Base-by-base conservation (phyloP, 768 basidiomycete genomes). In the Cystofilobasidium capitatum region DNA sequence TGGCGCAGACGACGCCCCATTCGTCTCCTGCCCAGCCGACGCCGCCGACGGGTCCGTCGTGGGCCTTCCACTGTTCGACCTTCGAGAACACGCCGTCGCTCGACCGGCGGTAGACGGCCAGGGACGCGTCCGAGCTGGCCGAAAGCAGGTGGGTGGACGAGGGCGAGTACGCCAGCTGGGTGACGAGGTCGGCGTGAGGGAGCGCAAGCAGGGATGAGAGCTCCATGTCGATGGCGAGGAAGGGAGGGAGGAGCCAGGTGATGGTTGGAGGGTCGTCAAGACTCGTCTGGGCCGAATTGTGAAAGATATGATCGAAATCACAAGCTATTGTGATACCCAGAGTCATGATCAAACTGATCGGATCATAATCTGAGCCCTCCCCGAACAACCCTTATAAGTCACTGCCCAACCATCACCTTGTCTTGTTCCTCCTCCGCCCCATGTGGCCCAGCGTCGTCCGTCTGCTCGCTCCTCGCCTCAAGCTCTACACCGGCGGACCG, bases 141-240 rank as follows among this genome's bases (percentile, higher is more conserved):
- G 67, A 45, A 16, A 73, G 72, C n/a, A 75, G 69, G 39, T 71
- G 70, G 20, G 70, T 65, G 6, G 71, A 66, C 0, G 65, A 66
- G 33, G 69, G 66, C 24, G 59, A 61, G 69, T 73, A 74, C 33
- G 66, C 36, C 44, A 73, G 63, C 17, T 49, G 61, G 24, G 72
- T 72, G 49, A 73, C 37, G 13, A 73, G 49, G 63, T 73, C 72
- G 13, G 31, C n/a, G 64, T 71, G 67, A 3, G 65, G 65, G 14
- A 22, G 8, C 3, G 51, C 16, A 14, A 55, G 51, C 7, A 55
- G 29, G 51, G 51, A 55, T 16, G 51, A 29, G 51, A 55, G 51
- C 51, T 29, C 26, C 51, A 55, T 55, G 51, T n/a, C n/a, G n/a
- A 26, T 49, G 47, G 22, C 24, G 17, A 20, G 6, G 44, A 45